phyloP scores from a whole-genome alignment of 768 basidiomycete species.

The Gyrodon lividus region DNA sequence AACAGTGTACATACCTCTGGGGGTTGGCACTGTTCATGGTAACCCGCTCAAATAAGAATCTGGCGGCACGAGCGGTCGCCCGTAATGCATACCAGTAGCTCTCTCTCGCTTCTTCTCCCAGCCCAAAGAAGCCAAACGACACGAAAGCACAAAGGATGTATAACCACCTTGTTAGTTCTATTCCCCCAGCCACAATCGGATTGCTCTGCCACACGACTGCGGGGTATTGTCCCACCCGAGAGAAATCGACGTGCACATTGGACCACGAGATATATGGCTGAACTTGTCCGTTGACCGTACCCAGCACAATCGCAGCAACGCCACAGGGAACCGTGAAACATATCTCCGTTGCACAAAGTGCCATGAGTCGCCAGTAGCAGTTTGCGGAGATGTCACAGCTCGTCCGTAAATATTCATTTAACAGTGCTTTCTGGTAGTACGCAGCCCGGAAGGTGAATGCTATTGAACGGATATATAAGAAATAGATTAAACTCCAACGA shows the following conservation, averaged over 20 bases:
- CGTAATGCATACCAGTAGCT: constrained; percentile 35
- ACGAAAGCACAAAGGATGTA: constrained; percentile 36
- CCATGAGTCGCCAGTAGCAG: constrained; percentile 54
- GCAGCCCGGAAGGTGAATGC: constrained; percentile 21
- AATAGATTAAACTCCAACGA: neutral
- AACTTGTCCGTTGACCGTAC: constrained; percentile 11
- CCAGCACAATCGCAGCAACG: constrained; percentile 32
- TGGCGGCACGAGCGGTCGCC: constrained; percentile 27
- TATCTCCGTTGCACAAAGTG: constrained; percentile 40
- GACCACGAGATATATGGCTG: constrained; percentile 47
- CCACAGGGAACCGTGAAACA: constrained; percentile 40
- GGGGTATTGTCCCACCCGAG: constrained; percentile 38
- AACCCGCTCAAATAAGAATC: neutral
- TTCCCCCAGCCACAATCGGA: constrained; percentile 2
- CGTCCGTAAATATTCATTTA: constrained; percentile 4
- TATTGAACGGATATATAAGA: neutral
- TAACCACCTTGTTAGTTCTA: constrained; percentile 45
- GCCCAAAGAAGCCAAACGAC: constrained; percentile 53
- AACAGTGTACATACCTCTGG: too few species aligned
- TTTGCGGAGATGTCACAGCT: constrained; percentile 37
- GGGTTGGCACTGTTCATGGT: too few species aligned
- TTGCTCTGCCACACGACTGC: constrained; percentile 37
- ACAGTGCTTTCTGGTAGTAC: constrained; percentile 2
- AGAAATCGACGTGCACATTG: constrained; percentile 51
- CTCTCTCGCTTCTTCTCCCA: constrained; percentile 51